phyloP scores from a whole-genome alignment of 805 yeast genomes.

The Isabelozyma rhagii region DNA sequence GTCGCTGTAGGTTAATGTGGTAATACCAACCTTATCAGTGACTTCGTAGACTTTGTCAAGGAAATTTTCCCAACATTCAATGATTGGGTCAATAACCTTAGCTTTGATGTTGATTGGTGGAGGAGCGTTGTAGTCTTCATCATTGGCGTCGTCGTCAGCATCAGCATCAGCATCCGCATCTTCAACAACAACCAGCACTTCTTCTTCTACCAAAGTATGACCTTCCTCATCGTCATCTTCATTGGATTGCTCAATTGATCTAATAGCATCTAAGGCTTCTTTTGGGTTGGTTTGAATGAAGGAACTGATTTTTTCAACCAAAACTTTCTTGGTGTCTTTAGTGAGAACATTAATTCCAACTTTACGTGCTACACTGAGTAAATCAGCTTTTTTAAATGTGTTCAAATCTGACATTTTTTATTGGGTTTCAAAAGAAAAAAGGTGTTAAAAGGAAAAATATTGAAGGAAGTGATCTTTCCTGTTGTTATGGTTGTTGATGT shows the following conservation, averaged over 20 bases:
- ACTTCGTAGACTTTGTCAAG: constrained; percentile 22
- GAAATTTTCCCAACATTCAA: constrained; percentile 23
- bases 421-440: not conserved
- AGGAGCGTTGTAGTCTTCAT: constrained; percentile 32
- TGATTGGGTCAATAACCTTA: constrained; percentile 36
- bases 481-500: not conserved
- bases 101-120: constrained; percentile 40
- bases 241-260: constrained; percentile 8
- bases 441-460: not conserved
- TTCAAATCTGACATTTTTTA: constrained; percentile 31
- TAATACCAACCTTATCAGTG: constrained; percentile 34
- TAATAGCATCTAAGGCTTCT: constrained; percentile 17
- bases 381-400: constrained; percentile 38
- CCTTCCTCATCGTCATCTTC: constrained; percentile 20
- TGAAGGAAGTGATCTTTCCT: not conserved
- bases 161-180: constrained; percentile 20
- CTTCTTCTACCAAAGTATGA: constrained; percentile 8
- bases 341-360: constrained; percentile 30
- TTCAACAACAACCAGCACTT: not conserved
- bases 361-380: constrained; percentile 31
- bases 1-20: constrained; percentile 32
- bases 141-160: constrained; percentile 32
- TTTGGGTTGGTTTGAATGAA: constrained; percentile 25
- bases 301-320: constrained; percentile 34
- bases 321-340: constrained; percentile 41